phyloP scores from a whole-genome alignment of 257 asterid genomes.

The Rauvolfia tetraphylla region DNA sequence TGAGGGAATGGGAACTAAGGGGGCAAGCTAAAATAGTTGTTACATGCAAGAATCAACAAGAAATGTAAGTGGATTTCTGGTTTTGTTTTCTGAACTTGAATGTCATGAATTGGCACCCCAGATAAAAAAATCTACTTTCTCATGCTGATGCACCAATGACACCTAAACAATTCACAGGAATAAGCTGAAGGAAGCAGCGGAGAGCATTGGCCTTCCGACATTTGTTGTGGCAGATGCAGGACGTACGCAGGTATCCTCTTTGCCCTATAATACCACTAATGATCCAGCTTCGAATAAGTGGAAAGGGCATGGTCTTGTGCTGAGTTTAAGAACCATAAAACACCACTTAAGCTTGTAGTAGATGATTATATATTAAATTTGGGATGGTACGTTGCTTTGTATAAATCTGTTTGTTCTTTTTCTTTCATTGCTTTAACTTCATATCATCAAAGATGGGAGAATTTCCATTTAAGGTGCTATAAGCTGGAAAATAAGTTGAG shows the following conservation, averaged over 20 bases:
- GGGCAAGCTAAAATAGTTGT: conserved; percentile 97
- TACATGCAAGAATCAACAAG: conserved; percentile 96
- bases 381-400: not conserved
- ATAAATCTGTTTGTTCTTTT: not conserved
- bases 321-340: not conserved
- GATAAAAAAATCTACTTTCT: conserved; percentile 1
- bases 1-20: conserved; percentile 82
- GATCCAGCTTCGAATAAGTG: conserved; percentile 1
- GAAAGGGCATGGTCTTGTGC: not conserved
- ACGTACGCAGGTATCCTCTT: conserved; percentile 70
- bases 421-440: not conserved
- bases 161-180: conserved; percentile 46
- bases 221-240: conserved; percentile 98
- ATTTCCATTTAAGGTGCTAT: not conserved
- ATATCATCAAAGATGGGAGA: not conserved
- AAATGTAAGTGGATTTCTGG: conserved; percentile 66
- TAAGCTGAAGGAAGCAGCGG: conserved; percentile 86
- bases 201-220: conserved; percentile 81
- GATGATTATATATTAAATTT: not conserved
- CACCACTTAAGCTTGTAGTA: not conserved
- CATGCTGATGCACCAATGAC: not conserved
- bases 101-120: conserved; percentile 1
- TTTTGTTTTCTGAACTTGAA: conserved; percentile 1
- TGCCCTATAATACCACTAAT: not conserved
- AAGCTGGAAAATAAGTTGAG: not conserved